A percentile compares a stretch with the other conserved stretches of the same genome.
Conservation (phyloP, 2,329 filamentous ascomycete genomes). For the Nemania bipapillata region DNA sequence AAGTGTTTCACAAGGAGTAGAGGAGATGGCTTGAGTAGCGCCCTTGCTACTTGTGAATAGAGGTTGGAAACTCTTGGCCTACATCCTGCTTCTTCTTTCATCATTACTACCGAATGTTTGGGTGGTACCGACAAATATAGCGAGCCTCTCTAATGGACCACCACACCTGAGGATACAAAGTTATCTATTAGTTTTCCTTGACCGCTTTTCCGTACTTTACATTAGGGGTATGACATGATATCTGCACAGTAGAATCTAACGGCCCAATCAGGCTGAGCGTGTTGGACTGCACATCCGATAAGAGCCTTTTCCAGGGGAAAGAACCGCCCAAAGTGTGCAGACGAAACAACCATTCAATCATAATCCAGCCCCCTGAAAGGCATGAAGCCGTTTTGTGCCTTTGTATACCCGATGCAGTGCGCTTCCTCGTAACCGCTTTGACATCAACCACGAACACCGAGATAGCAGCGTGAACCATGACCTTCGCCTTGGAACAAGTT, state of each 20-base stretch:
- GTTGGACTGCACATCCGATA: not conserved
- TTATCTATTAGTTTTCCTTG: constrained; percentile 41
- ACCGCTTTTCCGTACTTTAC: constrained; percentile 42
- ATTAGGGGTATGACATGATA: constrained; percentile 36
- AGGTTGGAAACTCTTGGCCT: not conserved
- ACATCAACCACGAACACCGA: constrained; percentile 4
- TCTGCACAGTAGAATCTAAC: constrained; percentile 33
- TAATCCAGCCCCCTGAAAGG: not conserved
- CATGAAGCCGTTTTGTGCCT: constrained; percentile 8
- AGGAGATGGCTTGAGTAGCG: too few relatives aligned
- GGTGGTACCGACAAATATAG: not conserved
- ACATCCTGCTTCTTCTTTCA: not conserved
- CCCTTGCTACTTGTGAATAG: too few relatives aligned
- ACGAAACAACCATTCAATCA: constrained; percentile 5
- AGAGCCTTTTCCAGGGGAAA: not conserved
- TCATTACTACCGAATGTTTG: not conserved
- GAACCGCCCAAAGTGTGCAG: constrained; percentile 7
- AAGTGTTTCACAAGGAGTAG: too few relatives aligned
- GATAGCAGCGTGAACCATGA: constrained; percentile 10
- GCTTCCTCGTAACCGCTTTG: constrained; percentile 8
- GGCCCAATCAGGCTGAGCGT: not conserved
- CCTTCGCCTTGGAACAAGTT: constrained; percentile 1
- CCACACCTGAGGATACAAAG: not conserved
- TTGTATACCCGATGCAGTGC: constrained; percentile 26
- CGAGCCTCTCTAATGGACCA: not conserved